phyloP scores from a whole-genome alignment of 2,329 filamentous ascomycete genomes.

The Pezicula neosporulosa region DNA sequence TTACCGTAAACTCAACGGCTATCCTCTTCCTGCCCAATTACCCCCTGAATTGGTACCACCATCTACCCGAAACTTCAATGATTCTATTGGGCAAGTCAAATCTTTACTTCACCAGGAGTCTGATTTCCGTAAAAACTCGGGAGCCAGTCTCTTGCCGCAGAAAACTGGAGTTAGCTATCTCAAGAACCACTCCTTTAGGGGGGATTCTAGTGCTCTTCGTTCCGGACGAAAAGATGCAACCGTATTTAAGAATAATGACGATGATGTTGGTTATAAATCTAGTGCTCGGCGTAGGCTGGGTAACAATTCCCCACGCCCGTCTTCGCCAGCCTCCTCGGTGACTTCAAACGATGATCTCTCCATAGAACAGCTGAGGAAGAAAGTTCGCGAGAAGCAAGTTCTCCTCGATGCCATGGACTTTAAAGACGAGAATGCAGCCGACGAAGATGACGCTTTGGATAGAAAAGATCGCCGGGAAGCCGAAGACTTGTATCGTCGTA shows the following conservation, averaged over 20 bases:
- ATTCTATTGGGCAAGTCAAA: slow-evolving; percentile 91
- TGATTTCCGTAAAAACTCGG: slow-evolving; percentile 81
- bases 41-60: slow-evolving; percentile 92
- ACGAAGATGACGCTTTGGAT: slow-evolving; percentile 91
- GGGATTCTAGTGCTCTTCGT: slow-evolving; percentile 52
- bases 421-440: slow-evolving; percentile 81
- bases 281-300: slow-evolving; percentile 86
- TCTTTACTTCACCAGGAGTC: slow-evolving; percentile 86
- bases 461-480: slow-evolving; percentile 86
- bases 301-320: slow-evolving; percentile 74
- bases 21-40: slow-evolving; percentile 81
- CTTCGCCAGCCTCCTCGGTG: slow-evolving; percentile 62
- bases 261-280: slow-evolving; percentile 87
- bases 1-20: slow-evolving; percentile 94
- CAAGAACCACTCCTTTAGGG: slow-evolving; percentile 89
- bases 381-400: slow-evolving; percentile 90
- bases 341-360: slow-evolving; percentile 76
- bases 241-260: slow-evolving; percentile 94
- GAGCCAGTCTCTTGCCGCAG: slow-evolving; percentile 86
- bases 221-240: slow-evolving; percentile 85
- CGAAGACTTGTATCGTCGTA: slow-evolving; percentile 89
- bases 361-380: slow-evolving; percentile 86
- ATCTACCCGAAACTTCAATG: slow-evolving; percentile 88
- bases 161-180: slow-evolving; percentile 98
- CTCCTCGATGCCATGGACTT: slow-evolving; percentile 96